Conservation (phyloP, 1,284 basidiomycete genomes). For the Cryptococcus sp. region DNA sequence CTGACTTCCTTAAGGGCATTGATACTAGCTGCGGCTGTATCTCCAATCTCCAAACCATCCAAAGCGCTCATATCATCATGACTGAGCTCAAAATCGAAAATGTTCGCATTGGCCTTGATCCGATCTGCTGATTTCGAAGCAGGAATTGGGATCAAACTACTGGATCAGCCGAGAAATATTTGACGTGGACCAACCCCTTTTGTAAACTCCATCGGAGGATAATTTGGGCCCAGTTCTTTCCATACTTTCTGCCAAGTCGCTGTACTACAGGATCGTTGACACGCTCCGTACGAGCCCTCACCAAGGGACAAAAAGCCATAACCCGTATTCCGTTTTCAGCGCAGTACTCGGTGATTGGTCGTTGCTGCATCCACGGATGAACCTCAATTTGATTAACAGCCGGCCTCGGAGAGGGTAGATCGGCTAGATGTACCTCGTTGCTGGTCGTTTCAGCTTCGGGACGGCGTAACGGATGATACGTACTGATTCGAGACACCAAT, state of each 20-base stretch:
- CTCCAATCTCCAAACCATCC: slow-evolving; percentile 55
- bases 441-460: neutral
- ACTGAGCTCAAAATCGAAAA: slow-evolving; percentile 67
- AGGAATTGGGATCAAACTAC: slow-evolving; percentile 64
- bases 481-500: slow-evolving; percentile 78
- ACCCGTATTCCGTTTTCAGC: slow-evolving; percentile 62
- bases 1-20: neutral
- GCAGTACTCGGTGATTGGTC: slow-evolving; percentile 59
- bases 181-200: slow-evolving; percentile 56
- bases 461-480: slow-evolving; percentile 16
- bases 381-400: slow-evolving; percentile 56
- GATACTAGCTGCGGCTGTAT: slow-evolving; percentile 2
- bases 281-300: slow-evolving; percentile 54
- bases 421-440: neutral
- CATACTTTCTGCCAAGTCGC: slow-evolving; percentile 57
- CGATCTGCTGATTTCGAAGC: slow-evolving; percentile 66
- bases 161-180: neutral
- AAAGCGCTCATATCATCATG: slow-evolving; percentile 60
- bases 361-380: slow-evolving; percentile 8
- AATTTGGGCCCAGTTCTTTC: slow-evolving; percentile 64
- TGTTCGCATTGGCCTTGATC: slow-evolving; percentile 63
- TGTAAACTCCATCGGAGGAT: slow-evolving; percentile 77
- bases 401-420: slow-evolving; percentile 56
- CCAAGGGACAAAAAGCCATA: slow-evolving; percentile 72
- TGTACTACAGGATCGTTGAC: slow-evolving; percentile 57